phyloP scores from a whole-genome alignment of 768 basidiomycete genomes.

The Cystobasidium ongulense region DNA sequence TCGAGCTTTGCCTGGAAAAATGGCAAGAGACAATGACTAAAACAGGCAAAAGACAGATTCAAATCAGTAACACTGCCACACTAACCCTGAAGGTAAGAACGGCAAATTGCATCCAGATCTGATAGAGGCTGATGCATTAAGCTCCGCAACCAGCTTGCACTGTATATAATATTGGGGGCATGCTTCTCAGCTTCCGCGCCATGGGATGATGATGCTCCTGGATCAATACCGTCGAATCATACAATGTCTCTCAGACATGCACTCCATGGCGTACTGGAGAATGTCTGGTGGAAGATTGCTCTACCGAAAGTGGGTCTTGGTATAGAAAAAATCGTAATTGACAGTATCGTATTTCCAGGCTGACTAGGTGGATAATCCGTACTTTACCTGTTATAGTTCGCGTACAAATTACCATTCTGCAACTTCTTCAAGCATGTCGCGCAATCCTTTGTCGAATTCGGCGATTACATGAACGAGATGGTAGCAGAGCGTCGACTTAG shows the following conservation, averaged over 20 bases:
- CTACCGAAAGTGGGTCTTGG: slow-evolving; percentile 18
- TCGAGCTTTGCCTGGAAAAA: slow-evolving; percentile 33
- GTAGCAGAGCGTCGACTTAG: slow-evolving; percentile 30
- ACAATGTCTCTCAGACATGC: slow-evolving; percentile 13
- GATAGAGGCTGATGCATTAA: neutral
- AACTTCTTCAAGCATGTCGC: slow-evolving; percentile 16
- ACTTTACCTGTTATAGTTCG: slow-evolving; percentile 6
- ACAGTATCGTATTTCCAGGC: neutral
- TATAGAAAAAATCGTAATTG: too few relatives aligned
- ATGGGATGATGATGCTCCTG: slow-evolving; percentile 32
- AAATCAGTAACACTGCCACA: slow-evolving; percentile 15
- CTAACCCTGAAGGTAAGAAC: slow-evolving; percentile 34
- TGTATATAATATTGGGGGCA: slow-evolving; percentile 7
- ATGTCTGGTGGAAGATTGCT: slow-evolving; percentile 30
- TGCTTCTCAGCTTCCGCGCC: slow-evolving; percentile 4
- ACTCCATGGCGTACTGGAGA: slow-evolving; percentile 26
- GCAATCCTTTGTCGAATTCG: slow-evolving; percentile 25
- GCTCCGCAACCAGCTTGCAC: slow-evolving; percentile 14
- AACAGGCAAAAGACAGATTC: neutral
- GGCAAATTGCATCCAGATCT: neutral
- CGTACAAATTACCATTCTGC: slow-evolving; percentile 9
- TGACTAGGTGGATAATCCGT: neutral
- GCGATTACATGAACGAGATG: slow-evolving; percentile 35
- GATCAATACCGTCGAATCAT: slow-evolving; percentile 1
- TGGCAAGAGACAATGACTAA: neutral